Evolutionary conservation across 1,284 basidiomycete genomes (phyloP), one percentile per base, ranked within the genome.

Genomic region (Boletellus deceptivus): DNA sequence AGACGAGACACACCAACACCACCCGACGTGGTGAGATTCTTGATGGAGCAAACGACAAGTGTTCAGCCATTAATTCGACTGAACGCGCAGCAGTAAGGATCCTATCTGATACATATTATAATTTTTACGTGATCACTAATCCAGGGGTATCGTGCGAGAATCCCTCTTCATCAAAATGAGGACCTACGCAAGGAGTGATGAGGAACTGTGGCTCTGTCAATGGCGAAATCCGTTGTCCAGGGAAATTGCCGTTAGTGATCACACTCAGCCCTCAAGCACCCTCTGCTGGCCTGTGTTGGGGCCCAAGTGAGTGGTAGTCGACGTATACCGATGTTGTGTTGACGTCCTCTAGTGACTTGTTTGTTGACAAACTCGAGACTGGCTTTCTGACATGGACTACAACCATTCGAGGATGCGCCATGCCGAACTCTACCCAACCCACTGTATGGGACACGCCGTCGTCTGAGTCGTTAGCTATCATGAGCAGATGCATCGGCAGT

Each of bases 331-430:
- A 17, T 10, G 20, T 20, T 3, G 4, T 43, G 11, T n/a, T 68
- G 22, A 65, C 25, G 11, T 3, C 24, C 49, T 50, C 42, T 53
- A 79, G 75, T 25, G 72, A 76, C 36, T 68, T 75, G 43, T 86
- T 85, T 57, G 72, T 89, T 9, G 96, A 98, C 73, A 91, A 93
- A 65, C 73, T 88, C 20, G 72, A 77, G 43, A 90, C 88, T 2
- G 96, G 95, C 1, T 98, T 96, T 78, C 72, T 98, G 46, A 75
- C 84, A 1, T 98, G 95, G 93, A 77, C 83, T 33, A 71, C 82
- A 43, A 76, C 74, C 35, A 75, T 93, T 51, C 85, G 86, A 62
- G 91, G 81, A 29, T 93, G 94, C 62, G 67, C 55, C 62, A 69
- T 72, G 4, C 7, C 80, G 74, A 47, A 75, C 37, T 20, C 44